phyloP scores from a whole-genome alignment of 2,329 filamentous ascomycete species.

The Colletotrichum sp. region DNA sequence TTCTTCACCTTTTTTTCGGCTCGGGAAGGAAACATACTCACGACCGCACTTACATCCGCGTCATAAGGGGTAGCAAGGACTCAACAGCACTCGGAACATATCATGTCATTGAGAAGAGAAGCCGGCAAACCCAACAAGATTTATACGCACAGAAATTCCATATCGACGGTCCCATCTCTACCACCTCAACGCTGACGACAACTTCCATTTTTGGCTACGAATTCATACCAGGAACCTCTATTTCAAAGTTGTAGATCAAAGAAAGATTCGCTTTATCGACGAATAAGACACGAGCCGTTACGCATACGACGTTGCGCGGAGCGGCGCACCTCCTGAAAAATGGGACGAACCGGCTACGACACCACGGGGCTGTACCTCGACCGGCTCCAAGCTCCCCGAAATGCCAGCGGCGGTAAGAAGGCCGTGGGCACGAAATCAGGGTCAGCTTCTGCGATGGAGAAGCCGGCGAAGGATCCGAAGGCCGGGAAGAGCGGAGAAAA shows the following conservation, averaged over 20 bases:
- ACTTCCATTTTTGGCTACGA: not conserved
- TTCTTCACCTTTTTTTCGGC: not conserved
- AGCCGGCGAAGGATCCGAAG: not conserved
- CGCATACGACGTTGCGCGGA: not conserved
- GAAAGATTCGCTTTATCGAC: not conserved
- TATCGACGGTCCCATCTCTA: not conserved
- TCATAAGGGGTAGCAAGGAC: not conserved
- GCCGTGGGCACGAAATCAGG: not conserved
- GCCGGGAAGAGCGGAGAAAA: not conserved
- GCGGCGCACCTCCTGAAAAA: not conserved
- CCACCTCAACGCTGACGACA: not conserved
- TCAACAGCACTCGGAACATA: not conserved
- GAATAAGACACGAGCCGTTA: not conserved
- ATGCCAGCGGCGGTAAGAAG: not conserved
- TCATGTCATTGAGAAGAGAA: constrained; percentile 16
- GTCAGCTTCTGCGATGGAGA: not conserved
- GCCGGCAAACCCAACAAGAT: not conserved
- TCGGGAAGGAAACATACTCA: not conserved
- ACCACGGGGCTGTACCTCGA: not conserved
- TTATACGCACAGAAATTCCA: not conserved
- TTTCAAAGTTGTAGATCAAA: not conserved
- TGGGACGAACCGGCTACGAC: constrained; percentile 21
- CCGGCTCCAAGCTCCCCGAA: not conserved
- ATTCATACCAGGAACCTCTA: not conserved
- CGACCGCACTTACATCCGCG: not conserved